phyloP scores from a whole-genome alignment of 305 asterid species.

The Fraxinus dipetala region DNA sequence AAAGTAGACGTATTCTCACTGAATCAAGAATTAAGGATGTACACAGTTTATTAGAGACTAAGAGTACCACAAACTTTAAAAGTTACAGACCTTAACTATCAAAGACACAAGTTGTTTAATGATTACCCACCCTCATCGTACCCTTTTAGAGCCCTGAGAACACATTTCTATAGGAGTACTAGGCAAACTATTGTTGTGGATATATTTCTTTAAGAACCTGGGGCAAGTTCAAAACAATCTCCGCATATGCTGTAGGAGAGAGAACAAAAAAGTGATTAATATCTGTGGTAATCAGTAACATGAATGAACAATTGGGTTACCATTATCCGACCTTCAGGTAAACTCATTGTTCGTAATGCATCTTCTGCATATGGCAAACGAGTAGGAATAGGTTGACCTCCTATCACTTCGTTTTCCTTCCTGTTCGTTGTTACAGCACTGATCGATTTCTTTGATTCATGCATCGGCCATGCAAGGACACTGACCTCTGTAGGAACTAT shows the following conservation, averaged over 20 bases:
- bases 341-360: conserved; percentile 74
- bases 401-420: conserved; percentile 40
- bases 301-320: neutral
- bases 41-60: neutral
- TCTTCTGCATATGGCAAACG: conserved; percentile 72
- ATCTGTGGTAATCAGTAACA: neutral
- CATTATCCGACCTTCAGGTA: conserved; percentile 67
- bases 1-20: neutral
- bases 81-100: too few relatives aligned
- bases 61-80: neutral
- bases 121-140: neutral
- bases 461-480: conserved; percentile 83
- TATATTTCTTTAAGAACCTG: conserved; percentile 55
- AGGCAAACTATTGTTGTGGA: conserved; percentile 24
- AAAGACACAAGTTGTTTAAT: neutral
- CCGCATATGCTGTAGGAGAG: conserved; percentile 69
- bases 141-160: neutral
- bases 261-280: neutral
- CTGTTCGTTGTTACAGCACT: conserved; percentile 23
- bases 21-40: neutral
- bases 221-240: conserved; percentile 70
- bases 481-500: conserved; percentile 74
- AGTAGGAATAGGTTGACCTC: conserved; percentile 46
- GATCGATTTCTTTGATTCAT: neutral
- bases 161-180: neutral